Percentiles rank a stretch among this genome's conserved stretches.
Conservation (phyloP, 345 rosid species). For the Eucalyptus lansdowneana region DNA sequence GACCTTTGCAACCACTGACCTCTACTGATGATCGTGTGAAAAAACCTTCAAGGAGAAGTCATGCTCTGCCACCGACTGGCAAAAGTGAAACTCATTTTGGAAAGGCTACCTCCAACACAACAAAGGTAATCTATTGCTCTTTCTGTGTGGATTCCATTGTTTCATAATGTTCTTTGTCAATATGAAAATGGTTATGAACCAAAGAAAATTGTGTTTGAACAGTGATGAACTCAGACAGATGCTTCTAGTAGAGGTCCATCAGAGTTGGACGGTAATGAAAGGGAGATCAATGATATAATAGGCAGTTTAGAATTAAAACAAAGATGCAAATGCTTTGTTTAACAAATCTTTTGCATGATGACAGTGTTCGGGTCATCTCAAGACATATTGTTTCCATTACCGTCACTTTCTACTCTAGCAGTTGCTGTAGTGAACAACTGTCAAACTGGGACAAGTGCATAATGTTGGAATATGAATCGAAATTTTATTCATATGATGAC, state of each 20-base stretch:
- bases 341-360: not conserved
- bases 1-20: conserved; percentile 45
- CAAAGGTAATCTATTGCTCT: conserved; percentile 21
- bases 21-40: conserved; percentile 24
- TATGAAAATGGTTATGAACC: not conserved
- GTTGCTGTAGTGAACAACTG: not conserved
- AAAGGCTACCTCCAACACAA: conserved; percentile 20
- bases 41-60: conserved; percentile 24
- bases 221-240: not conserved
- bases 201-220: not conserved
- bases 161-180: not conserved
- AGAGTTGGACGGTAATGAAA: not conserved
- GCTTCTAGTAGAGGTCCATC: not conserved
- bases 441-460: not conserved
- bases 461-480: not conserved
- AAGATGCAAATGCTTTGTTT: not conserved
- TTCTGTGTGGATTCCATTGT: not conserved
- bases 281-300: not conserved
- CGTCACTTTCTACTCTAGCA: not conserved
- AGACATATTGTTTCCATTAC: not conserved
- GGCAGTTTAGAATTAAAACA: not conserved
- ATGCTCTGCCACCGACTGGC: conserved; percentile 14
- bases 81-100: conserved; percentile 17
- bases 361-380: not conserved
- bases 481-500: not conserved